phyloP scores from a whole-genome alignment of 129 eudicot species.

The Smallanthus sonchifolius region DNA sequence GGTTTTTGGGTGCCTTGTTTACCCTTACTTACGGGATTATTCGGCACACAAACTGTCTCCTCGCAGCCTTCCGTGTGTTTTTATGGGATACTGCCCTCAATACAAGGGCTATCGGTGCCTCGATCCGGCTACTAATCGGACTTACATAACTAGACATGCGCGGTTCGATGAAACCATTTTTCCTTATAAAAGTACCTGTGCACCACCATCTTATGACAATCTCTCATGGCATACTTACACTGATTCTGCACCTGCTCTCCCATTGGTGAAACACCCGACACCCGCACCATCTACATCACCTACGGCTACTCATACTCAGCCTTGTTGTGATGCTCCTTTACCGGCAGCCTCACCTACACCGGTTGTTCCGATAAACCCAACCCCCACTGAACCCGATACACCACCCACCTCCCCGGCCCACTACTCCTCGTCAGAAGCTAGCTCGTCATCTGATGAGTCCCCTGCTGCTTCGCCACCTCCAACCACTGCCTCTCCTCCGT shows the following conservation, averaged over 20 bases:
- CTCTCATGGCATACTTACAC: too few species aligned
- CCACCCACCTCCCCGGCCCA: too few species aligned
- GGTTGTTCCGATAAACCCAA: background rate
- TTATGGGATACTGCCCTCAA: background rate
- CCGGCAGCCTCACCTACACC: background rate
- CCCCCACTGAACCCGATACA: background rate
- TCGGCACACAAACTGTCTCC: background rate
- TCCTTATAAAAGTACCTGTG: too few species aligned
- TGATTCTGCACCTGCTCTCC: too few species aligned
- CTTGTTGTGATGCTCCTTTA: background rate
- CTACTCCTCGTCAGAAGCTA: too few species aligned
- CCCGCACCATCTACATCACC: too few species aligned
- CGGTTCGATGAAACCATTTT: too few species aligned
- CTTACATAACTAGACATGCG: too few species aligned
- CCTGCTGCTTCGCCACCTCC: background rate
- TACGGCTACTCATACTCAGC: background rate
- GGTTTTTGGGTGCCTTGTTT: background rate
- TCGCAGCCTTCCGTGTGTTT: background rate
- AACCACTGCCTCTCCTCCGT: background rate
- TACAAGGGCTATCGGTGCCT: background rate
- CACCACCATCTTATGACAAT: too few species aligned
- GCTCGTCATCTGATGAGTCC: background rate
- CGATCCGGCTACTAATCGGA: background rate
- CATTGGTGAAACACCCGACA: rapidly evolving
- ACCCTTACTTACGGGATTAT: background rate